Percentiles rank a stretch among this genome's conserved stretches.
Conservation (phyloP, 495 filamentous ascomycete genomes). For the Penicillium turbatum region DNA sequence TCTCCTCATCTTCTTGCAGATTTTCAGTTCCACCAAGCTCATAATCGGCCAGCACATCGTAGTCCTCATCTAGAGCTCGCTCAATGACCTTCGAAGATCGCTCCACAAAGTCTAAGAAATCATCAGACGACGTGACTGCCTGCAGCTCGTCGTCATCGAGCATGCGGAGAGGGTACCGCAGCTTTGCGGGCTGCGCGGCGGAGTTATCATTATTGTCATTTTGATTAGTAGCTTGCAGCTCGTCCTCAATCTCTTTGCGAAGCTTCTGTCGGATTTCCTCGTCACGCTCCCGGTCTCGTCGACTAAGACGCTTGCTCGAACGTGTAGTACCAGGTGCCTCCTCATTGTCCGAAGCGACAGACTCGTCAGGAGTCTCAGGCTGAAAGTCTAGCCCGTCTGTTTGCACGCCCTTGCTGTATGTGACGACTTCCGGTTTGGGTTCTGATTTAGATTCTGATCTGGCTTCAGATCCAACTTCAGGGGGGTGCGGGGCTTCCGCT, state of each 20-base stretch:
- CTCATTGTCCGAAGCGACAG: slow-evolving; percentile 65
- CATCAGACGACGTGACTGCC: slow-evolving; percentile 85
- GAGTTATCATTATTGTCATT: slow-evolving; percentile 47
- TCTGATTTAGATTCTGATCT: slow-evolving; percentile 65
- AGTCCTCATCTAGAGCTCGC: slow-evolving; percentile 86
- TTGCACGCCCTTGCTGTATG: slow-evolving; percentile 94
- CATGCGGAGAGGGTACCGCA: slow-evolving; percentile 73
- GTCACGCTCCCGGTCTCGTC: slow-evolving; percentile 72
- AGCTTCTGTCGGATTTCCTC: slow-evolving; percentile 85
- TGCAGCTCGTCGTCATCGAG: slow-evolving; percentile 82
- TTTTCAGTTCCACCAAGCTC: slow-evolving; percentile 64
- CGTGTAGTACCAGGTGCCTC: slow-evolving; percentile 46
- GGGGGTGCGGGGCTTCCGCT: slow-evolving; percentile 64
- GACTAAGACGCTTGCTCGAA: slow-evolving; percentile 62
- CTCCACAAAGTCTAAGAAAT: slow-evolving; percentile 94
- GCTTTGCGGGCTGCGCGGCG: slow-evolving; percentile 38
- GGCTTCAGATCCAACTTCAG: slow-evolving; percentile 68
- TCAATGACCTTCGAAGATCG: slow-evolving; percentile 96
- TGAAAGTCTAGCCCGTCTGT: slow-evolving; percentile 50
- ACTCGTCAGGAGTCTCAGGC: slow-evolving; percentile 46
- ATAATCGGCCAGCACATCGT: slow-evolving; percentile 95
- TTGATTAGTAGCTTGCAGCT: slow-evolving; percentile 66
- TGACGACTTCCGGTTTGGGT: slow-evolving; percentile 73
- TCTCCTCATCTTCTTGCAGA: slow-evolving; percentile 81
- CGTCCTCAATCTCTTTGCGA: slow-evolving; percentile 86